Conservation (phyloP, 257 asterid species). For the Nicotiana tabacum region DNA sequence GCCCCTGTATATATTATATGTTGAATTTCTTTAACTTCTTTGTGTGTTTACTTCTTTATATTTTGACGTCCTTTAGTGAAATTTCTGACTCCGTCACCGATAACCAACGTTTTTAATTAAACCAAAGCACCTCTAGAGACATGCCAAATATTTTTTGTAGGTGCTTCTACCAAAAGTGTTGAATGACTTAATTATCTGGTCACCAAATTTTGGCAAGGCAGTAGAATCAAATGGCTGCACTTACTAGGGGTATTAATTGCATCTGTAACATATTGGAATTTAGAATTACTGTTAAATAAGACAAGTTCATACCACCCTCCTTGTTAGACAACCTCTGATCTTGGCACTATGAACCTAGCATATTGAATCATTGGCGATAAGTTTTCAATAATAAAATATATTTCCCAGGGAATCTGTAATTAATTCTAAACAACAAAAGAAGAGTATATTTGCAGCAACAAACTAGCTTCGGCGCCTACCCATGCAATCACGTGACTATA, state of each 20-base stretch:
- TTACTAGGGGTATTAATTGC: not conserved
- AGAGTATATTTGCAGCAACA: constrained; percentile 24
- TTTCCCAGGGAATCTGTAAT: constrained; percentile 18
- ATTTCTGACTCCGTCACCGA: rapidly evolving
- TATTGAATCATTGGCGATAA: not conserved
- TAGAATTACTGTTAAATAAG: not conserved
- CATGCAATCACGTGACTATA: not conserved
- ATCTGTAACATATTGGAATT: not conserved
- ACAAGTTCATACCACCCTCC: not conserved
- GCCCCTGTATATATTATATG: too few relatives aligned
- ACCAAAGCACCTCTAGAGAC: not conserved
- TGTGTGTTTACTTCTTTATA: too few relatives aligned
- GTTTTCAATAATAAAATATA: not conserved
- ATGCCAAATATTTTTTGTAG: not conserved
- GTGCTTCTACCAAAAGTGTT: not conserved
- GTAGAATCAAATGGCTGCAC: not conserved
- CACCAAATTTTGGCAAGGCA: not conserved
- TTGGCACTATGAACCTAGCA: not conserved
- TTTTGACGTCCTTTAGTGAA: too few relatives aligned
- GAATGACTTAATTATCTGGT: not conserved
- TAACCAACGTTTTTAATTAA: too few relatives aligned
- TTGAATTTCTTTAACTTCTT: too few relatives aligned
- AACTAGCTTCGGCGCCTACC: not conserved
- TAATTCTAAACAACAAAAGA: constrained; percentile 9
- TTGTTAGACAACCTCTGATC: not conserved